Conservation (phyloP, 2,329 filamentous ascomycete genomes). For the Xylariaceae sp. region DNA sequence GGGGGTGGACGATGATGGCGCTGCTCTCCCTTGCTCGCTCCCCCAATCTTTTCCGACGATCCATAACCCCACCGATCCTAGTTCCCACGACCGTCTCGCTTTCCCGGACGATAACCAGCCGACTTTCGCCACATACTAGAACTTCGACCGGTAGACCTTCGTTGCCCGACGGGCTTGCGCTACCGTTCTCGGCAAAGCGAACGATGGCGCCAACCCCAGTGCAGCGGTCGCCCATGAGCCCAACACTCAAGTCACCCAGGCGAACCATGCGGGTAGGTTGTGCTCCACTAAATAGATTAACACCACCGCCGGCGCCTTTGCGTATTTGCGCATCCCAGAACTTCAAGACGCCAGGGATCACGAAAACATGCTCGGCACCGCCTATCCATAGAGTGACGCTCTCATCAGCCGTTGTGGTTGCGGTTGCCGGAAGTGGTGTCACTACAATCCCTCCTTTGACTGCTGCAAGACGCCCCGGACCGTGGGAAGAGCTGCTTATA, state of each 20-base stretch:
- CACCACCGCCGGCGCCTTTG: constrained; percentile 51
- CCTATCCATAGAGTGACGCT: constrained; percentile 61
- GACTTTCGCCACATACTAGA: constrained; percentile 57
- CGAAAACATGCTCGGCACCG: constrained; percentile 57
- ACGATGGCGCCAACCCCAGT: constrained; percentile 53
- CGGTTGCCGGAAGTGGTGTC: constrained; percentile 46
- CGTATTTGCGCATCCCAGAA: constrained; percentile 65
- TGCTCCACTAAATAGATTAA: constrained; percentile 58
- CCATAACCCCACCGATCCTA: constrained; percentile 45
- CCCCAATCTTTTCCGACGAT: constrained; percentile 32
- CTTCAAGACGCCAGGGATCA: constrained; percentile 56
- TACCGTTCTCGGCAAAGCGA: constrained; percentile 36
- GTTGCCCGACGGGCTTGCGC: constrained; percentile 26
- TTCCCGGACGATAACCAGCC: constrained; percentile 58
- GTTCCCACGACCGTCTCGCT: constrained; percentile 51
- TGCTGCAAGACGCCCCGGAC: constrained; percentile 54
- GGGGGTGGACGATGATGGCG: constrained; percentile 60
- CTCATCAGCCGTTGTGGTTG: constrained; percentile 53
- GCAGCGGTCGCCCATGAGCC: constrained; percentile 60
- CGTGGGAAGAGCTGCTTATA: constrained; percentile 48
- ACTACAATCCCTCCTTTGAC: constrained; percentile 58
- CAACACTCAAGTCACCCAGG: constrained; percentile 54
- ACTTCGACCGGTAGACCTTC: constrained; percentile 55
- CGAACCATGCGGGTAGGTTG: constrained; percentile 60
- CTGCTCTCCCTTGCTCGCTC: constrained; percentile 45